Evolutionary conservation across 2,329 filamentous ascomycete species (phyloP).

Genomic region (Diaporthe amygdali): DNA sequence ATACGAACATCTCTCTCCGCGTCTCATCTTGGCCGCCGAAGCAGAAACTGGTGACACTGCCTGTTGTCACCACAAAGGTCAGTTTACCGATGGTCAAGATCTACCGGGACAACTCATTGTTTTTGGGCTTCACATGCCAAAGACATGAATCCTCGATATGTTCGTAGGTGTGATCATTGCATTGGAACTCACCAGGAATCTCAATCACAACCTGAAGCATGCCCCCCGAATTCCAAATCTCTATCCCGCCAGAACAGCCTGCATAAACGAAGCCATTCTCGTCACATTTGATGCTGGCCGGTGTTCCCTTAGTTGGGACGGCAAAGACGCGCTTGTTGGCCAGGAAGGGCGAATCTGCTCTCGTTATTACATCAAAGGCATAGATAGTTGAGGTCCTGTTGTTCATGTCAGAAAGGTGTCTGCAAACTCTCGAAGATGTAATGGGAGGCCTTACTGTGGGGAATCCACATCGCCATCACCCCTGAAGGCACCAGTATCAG

Average conservation of each 20-base stretch:
- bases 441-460: conserved; percentile 30
- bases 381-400: conserved; percentile 46
- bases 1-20: conserved; percentile 46
- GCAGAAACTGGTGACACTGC: conserved; percentile 49
- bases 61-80: conserved; percentile 25
- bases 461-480: conserved; percentile 35
- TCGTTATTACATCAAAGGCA: conserved; percentile 50
- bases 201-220: conserved; percentile 48
- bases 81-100: neutral
- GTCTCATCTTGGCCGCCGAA: conserved; percentile 41
- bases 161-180: neutral
- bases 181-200: conserved; percentile 36
- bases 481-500: conserved; percentile 41
- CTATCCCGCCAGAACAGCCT: conserved; percentile 54
- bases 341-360: conserved; percentile 45
- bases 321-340: conserved; percentile 58
- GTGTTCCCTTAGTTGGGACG: conserved; percentile 50
- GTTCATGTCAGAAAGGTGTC: neutral
- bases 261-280: conserved; percentile 50
- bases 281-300: conserved; percentile 49
- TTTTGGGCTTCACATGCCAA: neutral
- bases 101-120: too few relatives aligned
- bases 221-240: conserved; percentile 52
- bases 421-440: neutral
- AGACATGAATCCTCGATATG: neutral